Percentiles rank a stretch among this genome's conserved stretches.
Evolutionary conservation across 2,329 filamentous ascomycete species (phyloP).

Genomic region (Ophiosphaerella korrae): DNA sequence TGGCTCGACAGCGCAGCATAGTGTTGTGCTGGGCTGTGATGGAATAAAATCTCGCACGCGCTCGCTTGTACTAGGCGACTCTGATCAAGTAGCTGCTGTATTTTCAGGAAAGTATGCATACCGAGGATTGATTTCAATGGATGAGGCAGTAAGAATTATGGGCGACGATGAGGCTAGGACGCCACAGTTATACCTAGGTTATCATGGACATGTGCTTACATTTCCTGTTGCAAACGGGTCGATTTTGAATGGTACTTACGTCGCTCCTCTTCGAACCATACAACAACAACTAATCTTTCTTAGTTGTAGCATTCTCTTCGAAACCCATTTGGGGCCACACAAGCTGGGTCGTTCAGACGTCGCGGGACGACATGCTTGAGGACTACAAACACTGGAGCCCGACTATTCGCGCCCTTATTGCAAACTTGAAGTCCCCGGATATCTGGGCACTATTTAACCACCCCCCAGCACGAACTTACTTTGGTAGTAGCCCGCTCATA

Average conservation of each 20-base stretch:
- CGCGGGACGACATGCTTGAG: slow-evolving; percentile 31
- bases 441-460: slow-evolving; percentile 58
- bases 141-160: slow-evolving; percentile 55
- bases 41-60: slow-evolving; percentile 66
- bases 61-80: slow-evolving; percentile 56
- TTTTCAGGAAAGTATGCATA: slow-evolving; percentile 68
- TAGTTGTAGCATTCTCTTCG: slow-evolving; percentile 37
- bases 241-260: slow-evolving; percentile 56
- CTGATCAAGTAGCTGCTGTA: slow-evolving; percentile 48
- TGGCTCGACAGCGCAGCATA: slow-evolving; percentile 50
- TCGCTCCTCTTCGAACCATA: not conserved
- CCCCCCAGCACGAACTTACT: slow-evolving; percentile 49
- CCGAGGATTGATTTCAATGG: slow-evolving; percentile 66
- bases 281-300: not conserved
- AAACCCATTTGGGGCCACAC: slow-evolving; percentile 22
- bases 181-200: slow-evolving; percentile 63
- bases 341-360: slow-evolving; percentile 35
- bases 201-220: slow-evolving; percentile 62
- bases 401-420: slow-evolving; percentile 22
- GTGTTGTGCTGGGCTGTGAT: slow-evolving; percentile 65
- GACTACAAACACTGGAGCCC: slow-evolving; percentile 33
- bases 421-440: slow-evolving; percentile 52
- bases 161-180: slow-evolving; percentile 56
- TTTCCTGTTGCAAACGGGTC: slow-evolving; percentile 65
- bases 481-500: slow-evolving; percentile 37